These are phyloP conservation scores for Neoscytalidium dimidiatum DNA, from an alignment of 2,329 filamentous ascomycete genomes.

Conservation along the genomic window DNA sequence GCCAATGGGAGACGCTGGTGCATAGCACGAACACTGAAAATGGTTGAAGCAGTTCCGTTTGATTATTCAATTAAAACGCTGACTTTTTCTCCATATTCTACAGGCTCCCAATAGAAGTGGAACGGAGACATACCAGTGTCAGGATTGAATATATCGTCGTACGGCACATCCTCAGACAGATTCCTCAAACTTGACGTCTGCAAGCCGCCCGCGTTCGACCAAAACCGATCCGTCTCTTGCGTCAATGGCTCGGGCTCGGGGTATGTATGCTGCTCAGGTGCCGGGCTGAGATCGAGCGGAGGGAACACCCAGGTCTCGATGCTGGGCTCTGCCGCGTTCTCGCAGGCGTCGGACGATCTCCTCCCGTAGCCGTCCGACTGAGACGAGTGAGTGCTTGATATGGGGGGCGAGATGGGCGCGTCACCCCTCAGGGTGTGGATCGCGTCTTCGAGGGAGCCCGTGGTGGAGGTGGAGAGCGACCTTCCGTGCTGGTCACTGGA, in stretches of 20 bases:
- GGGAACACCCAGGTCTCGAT: slow-evolving; percentile 18
- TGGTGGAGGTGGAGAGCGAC: not conserved
- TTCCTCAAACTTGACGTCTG: slow-evolving; percentile 27
- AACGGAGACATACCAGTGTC: slow-evolving; percentile 50
- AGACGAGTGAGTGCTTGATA: slow-evolving; percentile 31
- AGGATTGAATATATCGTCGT: slow-evolving; percentile 59
- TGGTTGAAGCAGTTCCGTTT: not conserved
- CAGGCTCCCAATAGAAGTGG: slow-evolving; percentile 11
- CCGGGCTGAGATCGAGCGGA: slow-evolving; percentile 12
- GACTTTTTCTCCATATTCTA: slow-evolving; percentile 5
- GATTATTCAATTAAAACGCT: slow-evolving; percentile 11
- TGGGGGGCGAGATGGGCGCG: slow-evolving; percentile 37
- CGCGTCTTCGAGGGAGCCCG: slow-evolving; percentile 7
- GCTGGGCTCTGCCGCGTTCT: slow-evolving; percentile 23
- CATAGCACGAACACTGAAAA: not conserved
- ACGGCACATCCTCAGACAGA: slow-evolving; percentile 34
- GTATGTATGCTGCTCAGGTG: slow-evolving; percentile 25
- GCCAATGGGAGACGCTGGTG: slow-evolving; percentile 1
- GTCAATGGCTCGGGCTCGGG: slow-evolving; percentile 28
- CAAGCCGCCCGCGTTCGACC: slow-evolving; percentile 33
- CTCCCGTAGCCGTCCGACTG: slow-evolving; percentile 22
- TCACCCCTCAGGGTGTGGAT: not conserved
- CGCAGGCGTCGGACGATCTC: slow-evolving; percentile 31
- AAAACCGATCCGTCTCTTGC: slow-evolving; percentile 32
- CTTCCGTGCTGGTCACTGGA: not conserved